Evolutionary conservation across 441 rosid species (phyloP), one percentile per base, ranked within the genome.

Genomic region (Raphanus hybrid): DNA sequence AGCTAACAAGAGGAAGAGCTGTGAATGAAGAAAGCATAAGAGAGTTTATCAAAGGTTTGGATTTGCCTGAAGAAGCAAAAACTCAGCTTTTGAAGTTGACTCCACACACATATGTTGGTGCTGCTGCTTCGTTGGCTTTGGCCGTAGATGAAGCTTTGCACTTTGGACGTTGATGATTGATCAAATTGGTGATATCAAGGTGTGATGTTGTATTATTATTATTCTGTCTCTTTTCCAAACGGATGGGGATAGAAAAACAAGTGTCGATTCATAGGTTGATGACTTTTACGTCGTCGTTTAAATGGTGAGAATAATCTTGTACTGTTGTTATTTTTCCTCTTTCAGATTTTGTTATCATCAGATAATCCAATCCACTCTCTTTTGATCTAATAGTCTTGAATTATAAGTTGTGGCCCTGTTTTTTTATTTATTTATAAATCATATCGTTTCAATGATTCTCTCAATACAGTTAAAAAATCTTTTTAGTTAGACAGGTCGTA

Each of bases 1-100:
- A 90, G 81, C 85, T 94, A 69, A 92, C 97, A 35, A 86, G 98
- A 84, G 98, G 97, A 80, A 90, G 90, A 83, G 88, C 87, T 18
- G 98, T 94, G 78, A 87, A 89, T 43, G 86, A 79, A 86, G 96
- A 91, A 79, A 91, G 92, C 71, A 88, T 96, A 50, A 88, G 86
- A 76, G 88, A 89, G 64, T 92, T 96, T 79, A 89, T 91, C 35
- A 82, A 83, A 83, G 80, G 91, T 75, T 84, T 94, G 82, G 98
- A 89, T 71, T 52, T 93, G 70, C 97, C 97, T 0, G 72, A 83
- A 78, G 93, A 88, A 74, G 86, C 89, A 9, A 96, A 96, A 77
- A 48, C 69, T 9, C 68, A 76, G 69, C 98, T 93, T 69, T 80
- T 91, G 86, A 79, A 87, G 68, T 35, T 93, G 75, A 89, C 93